A percentile compares a stretch with the other conserved stretches of the same genome.
These are phyloP conservation scores for Lachnellula hyalina DNA, from an alignment of 2,329 filamentous ascomycete species.

Conservation along the genomic window DNA sequence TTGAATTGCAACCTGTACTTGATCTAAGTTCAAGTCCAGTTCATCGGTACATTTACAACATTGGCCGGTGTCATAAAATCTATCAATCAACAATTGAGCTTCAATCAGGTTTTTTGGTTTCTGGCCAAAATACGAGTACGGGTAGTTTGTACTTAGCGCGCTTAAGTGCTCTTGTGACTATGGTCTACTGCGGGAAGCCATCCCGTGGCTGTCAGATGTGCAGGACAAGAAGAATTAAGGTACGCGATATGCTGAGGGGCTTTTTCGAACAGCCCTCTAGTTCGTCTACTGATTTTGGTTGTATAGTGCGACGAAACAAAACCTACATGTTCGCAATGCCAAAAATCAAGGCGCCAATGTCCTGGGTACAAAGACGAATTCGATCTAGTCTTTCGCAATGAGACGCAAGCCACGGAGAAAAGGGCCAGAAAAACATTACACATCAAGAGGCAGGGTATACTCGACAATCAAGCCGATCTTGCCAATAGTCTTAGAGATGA, in stretches of 20 bases:
- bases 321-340: conserved; percentile 60
- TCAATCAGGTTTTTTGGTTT: too few species aligned
- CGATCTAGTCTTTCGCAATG: conserved; percentile 67
- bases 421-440: conserved; percentile 52
- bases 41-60: too few species aligned
- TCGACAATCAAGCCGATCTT: conserved; percentile 9
- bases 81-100: too few species aligned
- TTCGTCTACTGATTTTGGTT: conserved; percentile 16
- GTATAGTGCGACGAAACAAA: conserved; percentile 61
- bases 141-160: background rate
- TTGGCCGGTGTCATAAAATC: too few species aligned
- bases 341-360: conserved; percentile 57
- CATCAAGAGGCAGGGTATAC: conserved; percentile 39
- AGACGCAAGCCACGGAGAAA: conserved; percentile 62
- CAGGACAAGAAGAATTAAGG: conserved; percentile 67
- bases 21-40: too few species aligned
- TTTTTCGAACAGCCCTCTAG: background rate
- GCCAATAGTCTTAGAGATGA: background rate
- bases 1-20: too few species aligned
- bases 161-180: conserved; percentile 31
- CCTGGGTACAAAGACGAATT: conserved; percentile 68
- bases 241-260: conserved; percentile 32
- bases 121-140: background rate
- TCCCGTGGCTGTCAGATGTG: conserved; percentile 70
- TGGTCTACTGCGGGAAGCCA: conserved; percentile 63